Evolutionary conservation across 2,329 filamentous ascomycete species (phyloP), one percentile per base, ranked within the genome.

Genomic region (Plenodomus lindquistii): DNA sequence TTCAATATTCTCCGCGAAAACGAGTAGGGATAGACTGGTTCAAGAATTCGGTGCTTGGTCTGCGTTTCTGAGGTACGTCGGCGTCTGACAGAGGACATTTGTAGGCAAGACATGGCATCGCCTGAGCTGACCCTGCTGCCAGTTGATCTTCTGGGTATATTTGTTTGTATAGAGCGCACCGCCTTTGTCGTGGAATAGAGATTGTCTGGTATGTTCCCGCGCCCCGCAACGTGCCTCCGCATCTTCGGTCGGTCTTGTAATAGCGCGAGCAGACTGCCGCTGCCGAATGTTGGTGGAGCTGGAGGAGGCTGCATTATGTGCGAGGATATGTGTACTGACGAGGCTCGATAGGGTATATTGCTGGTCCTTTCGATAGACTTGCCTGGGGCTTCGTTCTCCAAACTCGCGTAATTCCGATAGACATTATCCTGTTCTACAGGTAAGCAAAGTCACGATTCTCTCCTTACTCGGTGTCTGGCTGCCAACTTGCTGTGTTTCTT

Each of bases 11-110:
- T 65, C 58, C 60, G 60, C 60, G 52, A 57, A 60, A 62, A 70
- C 70, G 68, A 72, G 57, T 73, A 72, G 70, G 70, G 70, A 72
- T 73, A 73, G 70, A 73, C 56, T 63, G 68, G 69, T 61, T 71
- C 59, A 70, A 72, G 67, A 70, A 58, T 69, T 72, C 63, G 69
- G 70, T 66, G 70, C 64, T 67, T 70, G 62, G 59, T 62, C 61
- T 59, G 59, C 61, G 51, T 70, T 66, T 70, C 68, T 63, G 59
- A 69, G 67, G 68, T 71, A 70, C 52, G 62, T 31, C 6, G 9
- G 15, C 50, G 38, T 34, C 50, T n/a, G n/a, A n/a, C n/a, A n/a
- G n/a, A n/a, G n/a, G n/a, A n/a, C n/a, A n/a, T n/a, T n/a, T n/a
- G n/a, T n/a, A n/a, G n/a, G n/a, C 41, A 48, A 49, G 39, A 40